Evolutionary conservation across 139 green algal species (phyloP).

Genomic region (Coccomyxa sp.): DNA sequence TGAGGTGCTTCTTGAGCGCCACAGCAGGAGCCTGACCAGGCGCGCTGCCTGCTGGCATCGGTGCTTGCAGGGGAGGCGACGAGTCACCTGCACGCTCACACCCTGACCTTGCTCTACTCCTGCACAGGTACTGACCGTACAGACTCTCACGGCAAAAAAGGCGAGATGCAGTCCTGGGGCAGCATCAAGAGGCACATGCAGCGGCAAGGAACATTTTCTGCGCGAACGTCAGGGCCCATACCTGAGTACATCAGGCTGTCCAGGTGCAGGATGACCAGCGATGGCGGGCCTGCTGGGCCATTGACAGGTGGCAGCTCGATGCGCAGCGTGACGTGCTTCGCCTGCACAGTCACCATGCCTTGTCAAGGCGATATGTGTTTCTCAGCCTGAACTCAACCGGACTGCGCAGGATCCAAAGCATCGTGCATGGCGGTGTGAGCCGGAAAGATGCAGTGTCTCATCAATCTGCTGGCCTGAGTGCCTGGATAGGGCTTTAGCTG

Average conservation of each 20-base stretch:
- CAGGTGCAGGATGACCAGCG: slow-evolving; percentile 32
- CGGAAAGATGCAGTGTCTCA: too few relatives aligned
- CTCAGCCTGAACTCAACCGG: too few relatives aligned
- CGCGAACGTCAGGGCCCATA: neutral
- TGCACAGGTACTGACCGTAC: neutral
- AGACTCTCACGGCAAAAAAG: neutral
- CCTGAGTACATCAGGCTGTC: slow-evolving; percentile 27
- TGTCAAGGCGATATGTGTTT: too few relatives aligned
- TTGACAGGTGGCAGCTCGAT: slow-evolving; percentile 36
- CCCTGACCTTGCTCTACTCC: too few relatives aligned
- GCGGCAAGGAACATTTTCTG: too few relatives aligned
- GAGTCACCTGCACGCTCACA: neutral
- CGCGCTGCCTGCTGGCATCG: neutral
- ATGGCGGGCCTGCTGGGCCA: slow-evolving; percentile 5
- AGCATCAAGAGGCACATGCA: neutral
- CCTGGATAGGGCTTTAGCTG: too few relatives aligned
- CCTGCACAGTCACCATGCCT: too few relatives aligned
- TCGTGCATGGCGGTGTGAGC: too few relatives aligned
- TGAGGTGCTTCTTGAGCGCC: slow-evolving; percentile 32
- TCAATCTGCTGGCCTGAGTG: too few relatives aligned
- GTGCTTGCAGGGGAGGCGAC: neutral
- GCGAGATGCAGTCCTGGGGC: neutral
- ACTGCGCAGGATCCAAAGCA: too few relatives aligned
- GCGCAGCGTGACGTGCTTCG: slow-evolving; percentile 1
- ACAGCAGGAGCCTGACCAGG: too few relatives aligned